A percentile compares a stretch with the other conserved stretches of the same genome.
Conservation (phyloP, 805 yeast species). For the Yamadazyma nakazawae region DNA sequence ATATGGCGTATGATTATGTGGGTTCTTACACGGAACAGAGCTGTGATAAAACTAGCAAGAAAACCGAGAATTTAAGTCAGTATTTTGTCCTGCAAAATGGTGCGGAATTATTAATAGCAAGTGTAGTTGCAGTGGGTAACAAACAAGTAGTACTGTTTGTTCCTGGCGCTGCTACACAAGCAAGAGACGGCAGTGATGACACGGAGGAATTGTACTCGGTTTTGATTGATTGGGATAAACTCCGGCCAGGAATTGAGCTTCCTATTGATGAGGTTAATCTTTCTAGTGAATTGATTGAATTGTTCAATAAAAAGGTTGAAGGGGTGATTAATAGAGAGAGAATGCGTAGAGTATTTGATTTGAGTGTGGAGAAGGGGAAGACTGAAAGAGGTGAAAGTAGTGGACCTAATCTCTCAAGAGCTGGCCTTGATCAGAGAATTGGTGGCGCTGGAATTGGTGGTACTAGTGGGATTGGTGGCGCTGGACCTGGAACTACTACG, state of each 20-base stretch:
- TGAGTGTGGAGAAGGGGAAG: neutral
- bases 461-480: neutral
- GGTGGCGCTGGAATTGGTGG: neutral
- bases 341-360: constrained; percentile 2
- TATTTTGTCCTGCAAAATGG: constrained; percentile 8
- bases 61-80: constrained; percentile 6
- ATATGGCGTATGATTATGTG: constrained; percentile 20
- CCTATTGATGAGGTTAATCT: constrained; percentile 22
- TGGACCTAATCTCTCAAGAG: neutral
- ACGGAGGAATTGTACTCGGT: constrained; percentile 18
- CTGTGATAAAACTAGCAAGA: constrained; percentile 2
- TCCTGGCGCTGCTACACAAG: constrained; percentile 8
- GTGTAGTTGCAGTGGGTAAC: constrained; percentile 6
- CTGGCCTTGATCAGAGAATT: neutral
- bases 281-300: constrained; percentile 18
- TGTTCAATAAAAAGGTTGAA: constrained; percentile 16
- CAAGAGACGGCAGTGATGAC: neutral
- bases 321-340: constrained; percentile 3
- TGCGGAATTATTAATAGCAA: constrained; percentile 10
- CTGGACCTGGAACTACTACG: neutral
- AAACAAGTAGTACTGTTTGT: constrained; percentile 8
- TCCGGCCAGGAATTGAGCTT: constrained; percentile 15
- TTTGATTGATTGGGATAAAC: constrained; percentile 22
- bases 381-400: neutral
- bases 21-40: constrained; percentile 9